A percentile compares a stretch with the other conserved stretches of the same genome.
These are phyloP conservation scores for Collybia sordida DNA, from an alignment of 768 basidiomycete genomes.

Conservation along the genomic window DNA sequence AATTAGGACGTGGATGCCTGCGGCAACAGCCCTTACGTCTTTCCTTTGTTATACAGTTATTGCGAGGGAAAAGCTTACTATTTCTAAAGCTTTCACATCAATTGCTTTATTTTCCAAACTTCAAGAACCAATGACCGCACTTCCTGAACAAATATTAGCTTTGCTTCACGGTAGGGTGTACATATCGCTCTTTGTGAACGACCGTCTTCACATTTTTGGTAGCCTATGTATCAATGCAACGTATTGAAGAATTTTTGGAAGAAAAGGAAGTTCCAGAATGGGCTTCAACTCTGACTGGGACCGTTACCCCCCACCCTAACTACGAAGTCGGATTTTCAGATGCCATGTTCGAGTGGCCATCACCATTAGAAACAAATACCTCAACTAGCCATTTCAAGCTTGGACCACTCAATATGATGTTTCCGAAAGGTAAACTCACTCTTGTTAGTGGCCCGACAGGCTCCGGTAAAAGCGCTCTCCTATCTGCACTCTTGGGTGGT, in stretches of 20 bases:
- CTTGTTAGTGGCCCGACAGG: conserved; percentile 67
- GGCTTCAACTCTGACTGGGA: conserved; percentile 63
- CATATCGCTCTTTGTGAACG: neutral
- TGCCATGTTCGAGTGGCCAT: conserved; percentile 61
- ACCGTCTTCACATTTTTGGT: conserved; percentile 7
- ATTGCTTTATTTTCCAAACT: conserved; percentile 75
- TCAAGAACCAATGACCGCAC: conserved; percentile 62
- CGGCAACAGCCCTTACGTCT: conserved; percentile 60
- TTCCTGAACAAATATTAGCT: conserved; percentile 65
- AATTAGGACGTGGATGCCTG: conserved; percentile 71
- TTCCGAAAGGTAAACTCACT: conserved; percentile 57
- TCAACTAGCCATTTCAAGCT: conserved; percentile 47
- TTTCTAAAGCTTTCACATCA: conserved; percentile 80
- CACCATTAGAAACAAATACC: conserved; percentile 22
- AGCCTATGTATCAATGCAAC: conserved; percentile 80
- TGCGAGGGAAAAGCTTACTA: conserved; percentile 64
- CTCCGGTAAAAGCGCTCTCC: conserved; percentile 66
- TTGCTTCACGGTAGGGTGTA: conserved; percentile 52
- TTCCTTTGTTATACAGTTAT: conserved; percentile 71
- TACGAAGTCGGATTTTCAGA: conserved; percentile 49
- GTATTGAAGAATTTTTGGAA: conserved; percentile 70
- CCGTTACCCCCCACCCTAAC: conserved; percentile 11
- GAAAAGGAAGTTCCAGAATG: conserved; percentile 79
- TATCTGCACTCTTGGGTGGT: conserved; percentile 70
- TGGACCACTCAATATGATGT: conserved; percentile 54